Evolutionary conservation across 106 monocot genomes (phyloP).

Genomic region (Dendrobium huoshanense): DNA sequence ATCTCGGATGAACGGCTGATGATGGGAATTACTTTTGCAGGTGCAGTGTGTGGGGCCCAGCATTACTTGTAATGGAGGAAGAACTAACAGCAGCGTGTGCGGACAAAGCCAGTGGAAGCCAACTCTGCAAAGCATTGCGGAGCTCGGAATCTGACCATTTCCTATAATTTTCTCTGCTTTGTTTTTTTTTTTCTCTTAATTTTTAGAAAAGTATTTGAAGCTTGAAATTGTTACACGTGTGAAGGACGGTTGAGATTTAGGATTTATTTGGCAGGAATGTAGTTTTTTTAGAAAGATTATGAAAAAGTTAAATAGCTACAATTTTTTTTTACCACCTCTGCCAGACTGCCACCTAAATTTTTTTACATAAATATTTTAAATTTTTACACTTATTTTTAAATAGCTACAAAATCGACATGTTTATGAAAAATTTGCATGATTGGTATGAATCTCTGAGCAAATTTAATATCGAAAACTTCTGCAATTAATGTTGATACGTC

Average conservation of each 20-base stretch:
- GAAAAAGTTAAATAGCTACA: too few species aligned
- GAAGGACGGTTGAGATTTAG: background rate
- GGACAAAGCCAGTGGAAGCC: constrained; percentile 3
- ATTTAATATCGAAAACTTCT: too few species aligned
- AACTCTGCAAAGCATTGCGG: constrained; percentile 7
- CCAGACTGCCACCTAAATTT: too few species aligned
- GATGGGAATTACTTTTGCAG: background rate
- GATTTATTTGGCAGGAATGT: too few species aligned
- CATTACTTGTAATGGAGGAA: background rate
- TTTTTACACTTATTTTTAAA: too few species aligned
- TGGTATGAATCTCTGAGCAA: too few species aligned
- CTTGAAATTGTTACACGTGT: background rate
- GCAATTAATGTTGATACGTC: too few species aligned
- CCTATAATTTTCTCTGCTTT: background rate
- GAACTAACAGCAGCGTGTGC: background rate
- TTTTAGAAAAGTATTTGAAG: background rate
- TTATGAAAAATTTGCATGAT: too few species aligned
- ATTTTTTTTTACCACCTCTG: too few species aligned
- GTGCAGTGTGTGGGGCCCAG: background rate
- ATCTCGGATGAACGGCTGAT: background rate
- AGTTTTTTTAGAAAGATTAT: too few species aligned
- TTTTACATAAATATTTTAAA: too few species aligned
- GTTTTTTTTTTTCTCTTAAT: background rate
- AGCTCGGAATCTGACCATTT: background rate
- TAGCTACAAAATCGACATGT: too few species aligned